Evolutionary conservation across 352 stramenopile species (phyloP), one percentile per base, ranked within the genome.

Genomic region (Phytophthora melonis): DNA sequence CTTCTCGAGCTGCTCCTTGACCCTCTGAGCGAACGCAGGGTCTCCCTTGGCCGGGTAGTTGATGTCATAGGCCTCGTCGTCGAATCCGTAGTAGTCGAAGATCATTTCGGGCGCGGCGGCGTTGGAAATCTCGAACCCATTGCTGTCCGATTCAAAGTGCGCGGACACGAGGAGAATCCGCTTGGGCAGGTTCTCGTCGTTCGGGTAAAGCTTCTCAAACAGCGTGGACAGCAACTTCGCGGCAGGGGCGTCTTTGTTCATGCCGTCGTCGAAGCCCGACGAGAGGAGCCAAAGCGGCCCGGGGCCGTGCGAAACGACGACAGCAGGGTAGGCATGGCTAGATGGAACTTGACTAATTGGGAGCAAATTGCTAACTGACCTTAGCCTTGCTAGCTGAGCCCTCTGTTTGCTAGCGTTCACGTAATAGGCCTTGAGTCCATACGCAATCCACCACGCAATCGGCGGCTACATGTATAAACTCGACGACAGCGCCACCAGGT

Each of bases 1-100:
- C 10, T 69, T 66, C 16, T 68, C 34, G 3, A 47, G 13, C 1
- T 97, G 62, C 47, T 30, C 43, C 43, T 52, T 52, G 16, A 52
- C 43, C n/a, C 18, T 19, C 43, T 52, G 43, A 52, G 43, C 43
- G 18, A 52, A 52, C 2, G 1, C 43, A 23, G 43, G 43, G 7
- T 52, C 43, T 19, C 43, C 43, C 18, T 52, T 52, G 13, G 43
- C 43, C 13, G 43, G 43, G 43, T 52, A 52, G 18, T 23, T 18
- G 11, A 52, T 23, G 43, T 52, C 18, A 9, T 52, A 52, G 43
- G 43, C 43, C 43, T 52, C 43, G 16, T 23, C 16, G 43, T 19
- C 18, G 43, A 52, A 52, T 23, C 43, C 43, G 43, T 52, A 52
- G 43, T 52, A 52, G 43, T 52, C 43, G 18, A 23, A 52, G n/a